These are phyloP conservation scores for Tricholomella constricta DNA, from an alignment of 768 basidiomycete genomes.

Conservation along the genomic window DNA sequence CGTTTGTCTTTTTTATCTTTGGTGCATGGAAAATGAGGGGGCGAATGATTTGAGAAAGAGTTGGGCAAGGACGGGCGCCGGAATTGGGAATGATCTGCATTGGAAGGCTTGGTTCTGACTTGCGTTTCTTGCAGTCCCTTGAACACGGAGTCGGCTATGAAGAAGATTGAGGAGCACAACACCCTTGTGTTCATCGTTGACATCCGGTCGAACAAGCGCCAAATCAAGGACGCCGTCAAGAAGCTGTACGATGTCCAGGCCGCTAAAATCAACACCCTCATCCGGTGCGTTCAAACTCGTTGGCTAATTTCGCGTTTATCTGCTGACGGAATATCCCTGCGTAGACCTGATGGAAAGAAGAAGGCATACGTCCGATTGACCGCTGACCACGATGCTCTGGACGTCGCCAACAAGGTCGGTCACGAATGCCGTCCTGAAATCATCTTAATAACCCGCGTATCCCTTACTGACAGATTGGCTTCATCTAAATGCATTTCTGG, in stretches of 20 bases:
- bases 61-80: neutral
- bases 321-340: neutral
- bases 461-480: constrained; percentile 68
- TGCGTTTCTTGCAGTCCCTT: constrained; percentile 53
- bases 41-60: no score
- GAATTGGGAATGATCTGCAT: neutral
- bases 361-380: constrained; percentile 98
- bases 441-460: no score
- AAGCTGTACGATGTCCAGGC: constrained; percentile 98
- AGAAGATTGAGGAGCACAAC: constrained; percentile 99
- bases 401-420: constrained; percentile 94
- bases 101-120: neutral
- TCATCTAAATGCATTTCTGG: constrained; percentile 62
- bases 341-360: constrained; percentile 96
- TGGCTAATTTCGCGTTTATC: neutral
- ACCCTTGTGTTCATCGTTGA: constrained; percentile 99
- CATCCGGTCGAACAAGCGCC: constrained; percentile 93
- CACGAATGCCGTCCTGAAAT: no score
- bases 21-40: neutral
- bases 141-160: constrained; percentile 98
- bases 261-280: constrained; percentile 96
- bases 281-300: constrained; percentile 63
- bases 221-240: constrained; percentile 99
- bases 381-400: constrained; percentile 93
- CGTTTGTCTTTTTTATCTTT: neutral